Evolutionary conservation across 1,284 basidiomycete species (phyloP).

Genomic region (Puccinia novopanici): DNA sequence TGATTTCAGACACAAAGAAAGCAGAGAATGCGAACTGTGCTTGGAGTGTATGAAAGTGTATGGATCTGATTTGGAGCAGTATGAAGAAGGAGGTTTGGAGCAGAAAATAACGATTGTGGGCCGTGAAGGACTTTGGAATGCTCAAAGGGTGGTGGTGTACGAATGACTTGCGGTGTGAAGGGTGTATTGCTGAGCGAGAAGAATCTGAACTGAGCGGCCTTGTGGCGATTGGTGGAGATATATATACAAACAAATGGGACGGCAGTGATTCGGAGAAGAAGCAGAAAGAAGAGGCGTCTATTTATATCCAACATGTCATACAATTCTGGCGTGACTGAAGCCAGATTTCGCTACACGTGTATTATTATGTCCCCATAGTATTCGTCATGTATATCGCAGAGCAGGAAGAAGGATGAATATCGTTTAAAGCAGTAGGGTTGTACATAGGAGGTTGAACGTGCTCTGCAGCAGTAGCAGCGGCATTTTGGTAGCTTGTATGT

Average conservation of each 20-base stretch:
- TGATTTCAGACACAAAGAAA: no score
- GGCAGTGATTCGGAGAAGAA: not conserved
- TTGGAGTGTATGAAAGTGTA: no score
- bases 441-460: no score
- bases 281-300: not conserved
- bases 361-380: not conserved
- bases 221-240: not conserved
- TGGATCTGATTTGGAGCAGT: no score
- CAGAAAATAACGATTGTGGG: conserved; percentile 7
- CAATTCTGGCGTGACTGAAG: not conserved
- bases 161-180: not conserved
- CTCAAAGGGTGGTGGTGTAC: not conserved
- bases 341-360: not conserved
- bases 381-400: not conserved
- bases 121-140: not conserved
- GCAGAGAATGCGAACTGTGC: no score
- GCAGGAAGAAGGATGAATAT: conserved; percentile 4
- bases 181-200: not conserved
- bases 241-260: not conserved
- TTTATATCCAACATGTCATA: not conserved
- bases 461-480: not conserved
- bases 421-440: no score
- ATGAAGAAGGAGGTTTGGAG: no score
- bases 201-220: not conserved
- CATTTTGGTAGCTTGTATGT: conserved; percentile 1